phyloP scores from a whole-genome alignment of 306 rosid species.

The Dryas alaskensis region DNA sequence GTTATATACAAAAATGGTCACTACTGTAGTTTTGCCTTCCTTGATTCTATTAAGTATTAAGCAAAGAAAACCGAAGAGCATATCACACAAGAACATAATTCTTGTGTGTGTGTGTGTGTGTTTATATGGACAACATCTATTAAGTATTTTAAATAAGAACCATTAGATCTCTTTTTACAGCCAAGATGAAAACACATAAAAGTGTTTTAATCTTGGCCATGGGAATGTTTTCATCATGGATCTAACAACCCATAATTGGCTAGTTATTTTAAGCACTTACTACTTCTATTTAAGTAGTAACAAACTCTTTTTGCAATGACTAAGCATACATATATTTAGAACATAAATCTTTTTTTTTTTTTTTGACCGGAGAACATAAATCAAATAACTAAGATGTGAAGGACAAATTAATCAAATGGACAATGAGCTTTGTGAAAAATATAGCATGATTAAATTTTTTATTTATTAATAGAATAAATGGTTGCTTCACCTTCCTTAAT shows the following conservation, averaged over 20 bases:
- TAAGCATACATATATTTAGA: neutral
- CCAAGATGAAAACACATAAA: too few relatives aligned
- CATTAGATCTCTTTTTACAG: neutral
- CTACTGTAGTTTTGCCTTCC: neutral
- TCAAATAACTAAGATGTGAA: neutral
- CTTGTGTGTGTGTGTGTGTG: neutral
- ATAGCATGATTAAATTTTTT: neutral
- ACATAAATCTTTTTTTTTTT: neutral
- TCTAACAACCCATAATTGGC: neutral
- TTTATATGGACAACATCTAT: neutral
- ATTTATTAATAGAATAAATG: neutral
- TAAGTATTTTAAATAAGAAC: neutral
- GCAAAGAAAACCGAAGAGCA: neutral
- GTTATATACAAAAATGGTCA: neutral
- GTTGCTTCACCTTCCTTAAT: neutral
- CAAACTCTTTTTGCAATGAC: neutral
- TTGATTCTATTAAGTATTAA: neutral
- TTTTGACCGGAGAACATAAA: too few relatives aligned
- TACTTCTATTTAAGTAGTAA: slow-evolving; percentile 5
- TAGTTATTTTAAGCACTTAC: neutral
- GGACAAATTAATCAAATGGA: neutral
- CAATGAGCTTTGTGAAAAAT: neutral
- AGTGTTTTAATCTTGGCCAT: neutral
- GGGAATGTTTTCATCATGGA: neutral
- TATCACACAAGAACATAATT: neutral